Base-by-base conservation (phyloP, 2,329 filamentous ascomycete species). In the Trichophaea hybrida region DNA sequence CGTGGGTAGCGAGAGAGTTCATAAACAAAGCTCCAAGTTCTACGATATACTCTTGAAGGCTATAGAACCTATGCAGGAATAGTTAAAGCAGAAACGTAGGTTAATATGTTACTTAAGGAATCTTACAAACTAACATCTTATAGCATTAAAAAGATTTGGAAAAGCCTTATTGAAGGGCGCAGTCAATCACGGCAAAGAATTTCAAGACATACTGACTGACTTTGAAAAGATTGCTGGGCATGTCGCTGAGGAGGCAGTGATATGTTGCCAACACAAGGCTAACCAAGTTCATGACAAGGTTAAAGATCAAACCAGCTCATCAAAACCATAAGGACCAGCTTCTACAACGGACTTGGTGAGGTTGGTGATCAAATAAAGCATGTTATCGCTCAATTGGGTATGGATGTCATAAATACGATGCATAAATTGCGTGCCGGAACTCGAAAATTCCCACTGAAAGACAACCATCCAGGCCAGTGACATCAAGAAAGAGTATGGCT, bases 401-500 rank as follows among this genome's bases (percentile, higher is more conserved):
- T 55, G 33, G 52, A 38, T n/a, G 15, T 55, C 10, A 6, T 38
- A 38, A 55, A 55, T 17, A 32, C 31, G 7, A 55, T 55, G 7
- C 31, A 13, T 55, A 6, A 13, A 5, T 17, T 17, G 38, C 52
- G 38, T 10, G 12, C 31, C 52, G 52, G 6, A 13, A 12, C 8
- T 15, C 31, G n/a, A 38, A 12, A 15, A 24, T 7, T 6, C 33
- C 32, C 17, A 12, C 10, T 12, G 52, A 55, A 15, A 24, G 35
- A 12, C 15, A 35, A 35, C 7, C 50, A 35, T 5, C 35, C 34
- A 35, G 35, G 52, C 52, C 15, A 34, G 13, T 55, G 5, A 32
- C 52, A 38, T 12, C 52, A 55, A 55, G 52, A 38, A 55, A 55
- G 52, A 55, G 52, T 55, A 37, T 35, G 10, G 35, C 15, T 34